phyloP scores from a whole-genome alignment of 257 asterid genomes.

The Verbena officinalis region DNA sequence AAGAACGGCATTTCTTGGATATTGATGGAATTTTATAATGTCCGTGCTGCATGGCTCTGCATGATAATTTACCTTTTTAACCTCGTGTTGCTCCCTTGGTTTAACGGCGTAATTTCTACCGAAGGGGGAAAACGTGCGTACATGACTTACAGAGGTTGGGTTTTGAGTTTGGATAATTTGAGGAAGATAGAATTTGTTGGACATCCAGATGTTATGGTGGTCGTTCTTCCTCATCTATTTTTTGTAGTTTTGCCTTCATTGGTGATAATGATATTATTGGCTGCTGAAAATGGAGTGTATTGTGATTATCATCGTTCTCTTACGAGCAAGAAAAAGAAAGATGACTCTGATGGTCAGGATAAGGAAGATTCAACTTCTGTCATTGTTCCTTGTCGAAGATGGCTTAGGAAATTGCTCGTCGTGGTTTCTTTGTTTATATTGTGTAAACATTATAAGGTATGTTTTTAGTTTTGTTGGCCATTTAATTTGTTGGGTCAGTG shows the following conservation, averaged over 20 bases:
- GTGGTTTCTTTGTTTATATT: conserved; percentile 50
- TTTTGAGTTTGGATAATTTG: conserved; percentile 28
- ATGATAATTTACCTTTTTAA: conserved; percentile 64
- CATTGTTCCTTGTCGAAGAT: neutral
- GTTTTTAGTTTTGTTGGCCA: conserved; percentile 6
- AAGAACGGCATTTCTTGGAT: conserved; percentile 55
- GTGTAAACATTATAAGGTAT: conserved; percentile 75
- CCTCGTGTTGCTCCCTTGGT: conserved; percentile 88
- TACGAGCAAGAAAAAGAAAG: conserved; percentile 76
- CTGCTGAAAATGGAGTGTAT: conserved; percentile 67
- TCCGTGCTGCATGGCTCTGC: conserved; percentile 54
- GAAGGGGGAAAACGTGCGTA: conserved; percentile 59
- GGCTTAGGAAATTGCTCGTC: conserved; percentile 66
- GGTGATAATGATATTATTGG: conserved; percentile 44
- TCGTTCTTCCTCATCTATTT: conserved; percentile 78
- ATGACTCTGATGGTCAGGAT: conserved; percentile 45
- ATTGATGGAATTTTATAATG: conserved; percentile 46
- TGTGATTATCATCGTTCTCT: conserved; percentile 57
- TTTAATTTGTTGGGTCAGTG: neutral
- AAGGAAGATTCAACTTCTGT: conserved; percentile 25
- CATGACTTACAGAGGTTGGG: conserved; percentile 96
- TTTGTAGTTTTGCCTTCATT: conserved; percentile 72
- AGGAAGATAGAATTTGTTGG: conserved; percentile 61
- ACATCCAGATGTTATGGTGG: conserved; percentile 88
- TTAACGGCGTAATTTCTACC: conserved; percentile 63